Base-by-base conservation (phyloP, 2,329 filamentous ascomycete genomes). In the Talaromyces sp. region DNA sequence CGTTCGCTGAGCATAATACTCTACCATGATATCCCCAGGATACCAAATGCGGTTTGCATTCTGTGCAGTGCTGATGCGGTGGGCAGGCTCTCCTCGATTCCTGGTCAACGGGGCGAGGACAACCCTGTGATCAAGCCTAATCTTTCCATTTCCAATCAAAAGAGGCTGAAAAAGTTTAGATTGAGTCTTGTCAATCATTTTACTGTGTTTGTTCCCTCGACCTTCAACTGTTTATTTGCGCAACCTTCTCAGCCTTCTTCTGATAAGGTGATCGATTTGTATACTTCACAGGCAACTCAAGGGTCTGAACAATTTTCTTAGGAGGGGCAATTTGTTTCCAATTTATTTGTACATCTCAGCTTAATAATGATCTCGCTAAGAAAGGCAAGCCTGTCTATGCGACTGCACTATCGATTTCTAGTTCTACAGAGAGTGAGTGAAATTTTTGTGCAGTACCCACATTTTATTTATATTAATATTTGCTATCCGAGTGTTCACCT, bases 41-140 rank as follows among this genome's bases (percentile, higher is more conserved):
- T 82, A 73, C 76, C 83, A 86, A 68, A 81, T 74, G 45, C 83
- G 79, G 71, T 81, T 83, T 52, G 79, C 81, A 65, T 74, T 79
- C 67, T 84, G 82, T 0, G 76, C 70, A 0, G 79, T 82, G 35
- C 79, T 82, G 8, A 74, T 70, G 13, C 74, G 67, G 11, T 77
- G 78, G 43, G 80, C 61, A 3, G 83, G 82, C 6, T 79, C 81
- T 19, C 82, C 82, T 31, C 85, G 80, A 68, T 82, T 83, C 19
- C 85, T 80, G 5, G 84, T 87, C 63, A 87, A 72, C 2, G 85
- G 82, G 1, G 83, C 82, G 68, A 82, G 72, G 52, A 84, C 76
- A 27, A 87, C 74, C 61, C 85, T 81, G 68, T 86, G 83, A 58
- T 80, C 76, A 37, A 87, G 79, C 10, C 73, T 73, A 50, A 82